Conservation (phyloP, 805 yeast species). For the Spathaspora arborariae region DNA sequence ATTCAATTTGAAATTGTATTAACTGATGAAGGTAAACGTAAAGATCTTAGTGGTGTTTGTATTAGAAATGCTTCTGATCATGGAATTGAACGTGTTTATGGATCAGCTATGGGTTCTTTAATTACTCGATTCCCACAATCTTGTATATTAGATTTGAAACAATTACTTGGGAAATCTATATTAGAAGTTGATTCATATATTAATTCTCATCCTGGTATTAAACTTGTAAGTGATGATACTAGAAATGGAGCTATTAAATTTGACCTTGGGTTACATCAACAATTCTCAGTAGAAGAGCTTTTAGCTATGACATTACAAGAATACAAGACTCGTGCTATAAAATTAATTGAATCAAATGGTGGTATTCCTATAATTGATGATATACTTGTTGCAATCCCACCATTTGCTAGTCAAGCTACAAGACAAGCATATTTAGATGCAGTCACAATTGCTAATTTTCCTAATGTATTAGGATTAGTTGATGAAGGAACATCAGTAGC, state of each 20-base stretch:
- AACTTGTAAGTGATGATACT: slow-evolving; percentile 35
- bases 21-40: slow-evolving; percentile 88
- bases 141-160: slow-evolving; percentile 65
- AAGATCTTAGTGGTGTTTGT: slow-evolving; percentile 78
- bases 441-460: slow-evolving; percentile 64
- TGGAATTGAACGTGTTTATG: slow-evolving; percentile 67
- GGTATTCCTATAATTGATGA: slow-evolving; percentile 54
- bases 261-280: slow-evolving; percentile 37
- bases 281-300: slow-evolving; percentile 65
- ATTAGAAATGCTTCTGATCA: slow-evolving; percentile 39
- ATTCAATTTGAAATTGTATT: slow-evolving; percentile 83
- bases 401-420: slow-evolving; percentile 59
- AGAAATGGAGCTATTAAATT: slow-evolving; percentile 54
- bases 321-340: slow-evolving; percentile 60
- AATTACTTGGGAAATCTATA: slow-evolving; percentile 62
- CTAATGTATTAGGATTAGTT: slow-evolving; percentile 60
- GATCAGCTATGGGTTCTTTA: slow-evolving; percentile 66
- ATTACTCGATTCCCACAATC: slow-evolving; percentile 71
- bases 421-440: slow-evolving; percentile 72
- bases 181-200: slow-evolving; percentile 49
- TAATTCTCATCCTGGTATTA: slow-evolving; percentile 58
- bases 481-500: slow-evolving; percentile 95
- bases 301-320: slow-evolving; percentile 79
- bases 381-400: slow-evolving; percentile 75
- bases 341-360: slow-evolving; percentile 32